These are phyloP conservation scores for Apiospora saccharicola DNA, from an alignment of 2,329 filamentous ascomycete genomes.

Conservation along the genomic window DNA sequence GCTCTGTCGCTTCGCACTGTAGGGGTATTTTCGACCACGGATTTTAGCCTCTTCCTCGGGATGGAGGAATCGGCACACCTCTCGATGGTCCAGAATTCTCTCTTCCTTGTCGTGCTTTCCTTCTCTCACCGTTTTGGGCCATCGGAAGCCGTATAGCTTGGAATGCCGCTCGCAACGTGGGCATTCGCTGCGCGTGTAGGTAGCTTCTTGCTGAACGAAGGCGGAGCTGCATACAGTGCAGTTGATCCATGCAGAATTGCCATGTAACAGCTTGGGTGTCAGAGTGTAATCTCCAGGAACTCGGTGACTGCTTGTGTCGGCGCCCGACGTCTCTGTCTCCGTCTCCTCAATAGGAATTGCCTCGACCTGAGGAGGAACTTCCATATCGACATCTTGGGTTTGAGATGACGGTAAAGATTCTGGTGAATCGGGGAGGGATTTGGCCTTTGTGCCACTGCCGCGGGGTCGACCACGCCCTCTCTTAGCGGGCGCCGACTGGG, in stretches of 20 bases:
- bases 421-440: background rate
- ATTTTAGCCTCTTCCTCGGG: constrained; percentile 70
- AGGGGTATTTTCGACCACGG: constrained; percentile 47
- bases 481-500: constrained; percentile 17
- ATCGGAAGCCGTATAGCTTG: constrained; percentile 92
- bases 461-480: constrained; percentile 27
- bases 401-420: background rate
- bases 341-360: background rate
- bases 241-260: constrained; percentile 82
- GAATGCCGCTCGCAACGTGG: constrained; percentile 94
- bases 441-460: constrained; percentile 22
- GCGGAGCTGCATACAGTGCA: constrained; percentile 83
- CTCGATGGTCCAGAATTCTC: constrained; percentile 82
- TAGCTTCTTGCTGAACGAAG: constrained; percentile 90
- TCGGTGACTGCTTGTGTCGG: constrained; percentile 47
- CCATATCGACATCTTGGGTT: too few relatives aligned
- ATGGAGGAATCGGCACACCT: constrained; percentile 82
- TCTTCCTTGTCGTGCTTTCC: constrained; percentile 77
- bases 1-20: background rate
- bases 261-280: constrained; percentile 77
- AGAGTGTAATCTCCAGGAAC: constrained; percentile 83
- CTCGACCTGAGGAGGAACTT: background rate
- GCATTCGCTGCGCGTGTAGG: constrained; percentile 84
- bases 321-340: background rate
- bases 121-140: constrained; percentile 92